Evolutionary conservation across 2,329 filamentous ascomycete species (phyloP).

Genomic region (Eutypa lata): DNA sequence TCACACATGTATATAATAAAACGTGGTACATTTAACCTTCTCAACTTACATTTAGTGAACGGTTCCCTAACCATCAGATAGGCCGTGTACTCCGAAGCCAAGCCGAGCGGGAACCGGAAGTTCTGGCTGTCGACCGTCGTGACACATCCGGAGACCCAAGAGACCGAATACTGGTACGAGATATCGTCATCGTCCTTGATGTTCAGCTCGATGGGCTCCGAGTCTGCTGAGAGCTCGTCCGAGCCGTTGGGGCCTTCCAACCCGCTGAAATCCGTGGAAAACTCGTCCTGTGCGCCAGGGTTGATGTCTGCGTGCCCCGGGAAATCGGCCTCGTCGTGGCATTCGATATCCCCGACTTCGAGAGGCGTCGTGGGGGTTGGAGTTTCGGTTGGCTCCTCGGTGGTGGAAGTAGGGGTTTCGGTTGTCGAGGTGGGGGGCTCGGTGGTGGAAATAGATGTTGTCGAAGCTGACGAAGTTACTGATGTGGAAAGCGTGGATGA

Average conservation of each 20-base stretch:
- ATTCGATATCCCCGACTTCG: conserved; percentile 5
- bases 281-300: conserved; percentile 5
- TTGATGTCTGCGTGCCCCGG: conserved; percentile 13
- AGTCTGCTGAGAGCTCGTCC: not conserved
- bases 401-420: not conserved
- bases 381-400: not conserved
- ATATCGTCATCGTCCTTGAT: conserved; percentile 4
- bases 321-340: conserved; percentile 14
- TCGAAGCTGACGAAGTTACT: too few relatives aligned
- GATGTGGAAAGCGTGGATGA: too few relatives aligned
- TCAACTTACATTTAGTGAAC: conserved; percentile 15
- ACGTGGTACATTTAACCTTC: too few relatives aligned
- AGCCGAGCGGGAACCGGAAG: conserved; percentile 11
- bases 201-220: not conserved
- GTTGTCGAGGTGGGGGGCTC: not conserved
- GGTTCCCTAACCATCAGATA: conserved; percentile 12
- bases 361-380: conserved; percentile 5
- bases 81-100: conserved; percentile 7
- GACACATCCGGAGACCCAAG: conserved; percentile 11
- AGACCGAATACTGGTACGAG: conserved; percentile 9
- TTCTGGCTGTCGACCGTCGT: conserved; percentile 7
- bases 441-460: too few relatives aligned
- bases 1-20: too few relatives aligned
- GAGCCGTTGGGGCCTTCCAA: not conserved
- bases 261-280: conserved; percentile 3